These are phyloP conservation scores for Ceratobasidium theobromae DNA, from an alignment of 1,284 basidiomycete genomes.

Conservation along the genomic window DNA sequence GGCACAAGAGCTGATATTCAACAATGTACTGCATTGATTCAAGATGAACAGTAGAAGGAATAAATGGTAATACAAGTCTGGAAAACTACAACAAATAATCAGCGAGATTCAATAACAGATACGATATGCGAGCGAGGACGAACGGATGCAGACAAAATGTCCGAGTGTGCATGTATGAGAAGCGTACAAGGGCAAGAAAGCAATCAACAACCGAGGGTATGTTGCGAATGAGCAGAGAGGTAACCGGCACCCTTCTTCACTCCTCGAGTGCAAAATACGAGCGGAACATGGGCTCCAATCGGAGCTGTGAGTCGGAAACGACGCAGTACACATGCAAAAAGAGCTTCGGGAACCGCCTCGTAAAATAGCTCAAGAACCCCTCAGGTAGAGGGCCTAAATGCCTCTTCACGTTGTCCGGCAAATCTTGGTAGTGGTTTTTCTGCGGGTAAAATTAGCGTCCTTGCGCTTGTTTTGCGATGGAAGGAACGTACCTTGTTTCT, in stretches of 20 bases:
- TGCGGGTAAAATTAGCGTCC: conserved; percentile 43
- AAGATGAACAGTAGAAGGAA: background rate
- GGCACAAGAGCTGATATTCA: too few species aligned
- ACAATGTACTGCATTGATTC: too few species aligned
- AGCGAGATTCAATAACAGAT: conserved; percentile 1
- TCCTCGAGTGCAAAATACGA: conserved; percentile 77
- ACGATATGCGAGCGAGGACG: background rate
- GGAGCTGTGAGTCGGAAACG: conserved; percentile 65
- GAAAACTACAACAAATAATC: conserved; percentile 6
- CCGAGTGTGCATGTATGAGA: background rate
- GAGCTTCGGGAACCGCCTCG: conserved; percentile 83
- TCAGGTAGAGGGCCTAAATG: conserved; percentile 88
- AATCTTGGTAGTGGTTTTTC: conserved; percentile 98
- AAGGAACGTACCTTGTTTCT: conserved; percentile 80
- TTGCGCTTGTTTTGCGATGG: too few species aligned
- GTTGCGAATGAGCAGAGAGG: too few species aligned
- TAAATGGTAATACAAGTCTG: conserved; percentile 6
- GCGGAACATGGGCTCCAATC: conserved; percentile 81
- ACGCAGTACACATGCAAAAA: conserved; percentile 92
- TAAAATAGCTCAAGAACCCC: conserved; percentile 92
- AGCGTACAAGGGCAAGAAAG: too few species aligned
- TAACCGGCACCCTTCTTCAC: conserved; percentile 31
- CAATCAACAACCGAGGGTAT: too few species aligned
- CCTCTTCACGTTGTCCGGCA: conserved; percentile 85
- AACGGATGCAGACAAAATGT: background rate